Conservation (phyloP, 2,329 filamentous ascomycete genomes). For the Mycosphaerella sp. region DNA sequence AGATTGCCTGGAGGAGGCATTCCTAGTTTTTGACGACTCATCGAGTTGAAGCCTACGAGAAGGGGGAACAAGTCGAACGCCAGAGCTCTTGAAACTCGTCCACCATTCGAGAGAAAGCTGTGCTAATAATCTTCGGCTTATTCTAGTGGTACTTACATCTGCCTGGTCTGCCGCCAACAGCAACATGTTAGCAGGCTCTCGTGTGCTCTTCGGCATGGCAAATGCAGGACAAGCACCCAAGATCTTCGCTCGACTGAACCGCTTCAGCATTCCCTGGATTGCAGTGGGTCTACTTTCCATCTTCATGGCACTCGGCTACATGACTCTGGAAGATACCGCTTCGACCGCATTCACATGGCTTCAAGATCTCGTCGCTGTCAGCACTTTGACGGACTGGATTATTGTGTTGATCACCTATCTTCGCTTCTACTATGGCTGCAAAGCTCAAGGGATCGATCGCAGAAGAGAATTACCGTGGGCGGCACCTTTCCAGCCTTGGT, state of each 20-base stretch:
- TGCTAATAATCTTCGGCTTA: no score
- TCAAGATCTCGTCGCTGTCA: constrained; percentile 26
- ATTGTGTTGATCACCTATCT: constrained; percentile 25
- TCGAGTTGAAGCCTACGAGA: no score
- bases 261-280: constrained; percentile 18
- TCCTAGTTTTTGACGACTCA: no score
- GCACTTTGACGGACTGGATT: constrained; percentile 25
- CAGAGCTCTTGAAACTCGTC: no score
- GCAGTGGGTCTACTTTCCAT: constrained; percentile 12
- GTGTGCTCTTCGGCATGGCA: constrained; percentile 20
- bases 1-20: no score
- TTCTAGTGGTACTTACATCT: constrained; percentile 50
- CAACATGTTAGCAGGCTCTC: constrained; percentile 17
- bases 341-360: constrained; percentile 28
- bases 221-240: constrained; percentile 45
- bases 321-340: constrained; percentile 21
- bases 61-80: no score
- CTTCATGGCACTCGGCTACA: constrained; percentile 20
- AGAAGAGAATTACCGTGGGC: constrained; percentile 25
- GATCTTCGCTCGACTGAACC: constrained; percentile 30
- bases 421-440: constrained; percentile 22
- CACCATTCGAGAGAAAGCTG: no score
- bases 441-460: constrained; percentile 25
- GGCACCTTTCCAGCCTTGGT: constrained; percentile 29
- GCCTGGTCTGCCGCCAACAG: constrained; percentile 55